phyloP scores from a whole-genome alignment of 495 filamentous ascomycete species.

The Aspergillus coremiiformis region DNA sequence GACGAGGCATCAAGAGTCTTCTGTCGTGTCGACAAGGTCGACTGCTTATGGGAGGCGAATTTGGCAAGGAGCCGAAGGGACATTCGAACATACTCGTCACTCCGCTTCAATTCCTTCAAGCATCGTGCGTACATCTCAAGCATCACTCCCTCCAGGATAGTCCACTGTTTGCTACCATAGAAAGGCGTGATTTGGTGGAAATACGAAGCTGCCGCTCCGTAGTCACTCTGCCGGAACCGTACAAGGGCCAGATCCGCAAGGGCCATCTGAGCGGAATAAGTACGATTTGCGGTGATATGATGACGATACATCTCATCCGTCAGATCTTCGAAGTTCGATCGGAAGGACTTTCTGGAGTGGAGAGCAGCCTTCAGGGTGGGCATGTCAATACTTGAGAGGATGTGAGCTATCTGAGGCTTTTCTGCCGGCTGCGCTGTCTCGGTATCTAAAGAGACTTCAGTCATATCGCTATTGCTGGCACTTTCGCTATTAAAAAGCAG shows the following conservation, averaged over 20 bases:
- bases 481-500: constrained; percentile 43
- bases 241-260: constrained; percentile 82
- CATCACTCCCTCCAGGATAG: constrained; percentile 69
- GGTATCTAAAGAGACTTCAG: constrained; percentile 36
- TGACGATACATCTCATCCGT: constrained; percentile 66
- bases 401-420: constrained; percentile 36
- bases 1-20: constrained; percentile 28
- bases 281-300: constrained; percentile 66
- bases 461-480: constrained; percentile 46
- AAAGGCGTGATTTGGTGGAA: constrained; percentile 76
- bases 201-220: constrained; percentile 63
- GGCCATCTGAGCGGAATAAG: constrained; percentile 64
- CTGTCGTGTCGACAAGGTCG: constrained; percentile 26
- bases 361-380: constrained; percentile 27
- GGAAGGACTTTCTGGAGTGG: constrained; percentile 29
- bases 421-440: constrained; percentile 10
- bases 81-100: constrained; percentile 73
- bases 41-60: constrained; percentile 42
- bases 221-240: constrained; percentile 66
- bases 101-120: constrained; percentile 64
- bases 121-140: constrained; percentile 80
- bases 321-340: constrained; percentile 62
- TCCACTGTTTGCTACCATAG: constrained; percentile 77
- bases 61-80: constrained; percentile 70
- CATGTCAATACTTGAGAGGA: constrained; percentile 27